These are phyloP conservation scores for Choiromyces venosus DNA, from an alignment of 495 filamentous ascomycete species.

Conservation along the genomic window DNA sequence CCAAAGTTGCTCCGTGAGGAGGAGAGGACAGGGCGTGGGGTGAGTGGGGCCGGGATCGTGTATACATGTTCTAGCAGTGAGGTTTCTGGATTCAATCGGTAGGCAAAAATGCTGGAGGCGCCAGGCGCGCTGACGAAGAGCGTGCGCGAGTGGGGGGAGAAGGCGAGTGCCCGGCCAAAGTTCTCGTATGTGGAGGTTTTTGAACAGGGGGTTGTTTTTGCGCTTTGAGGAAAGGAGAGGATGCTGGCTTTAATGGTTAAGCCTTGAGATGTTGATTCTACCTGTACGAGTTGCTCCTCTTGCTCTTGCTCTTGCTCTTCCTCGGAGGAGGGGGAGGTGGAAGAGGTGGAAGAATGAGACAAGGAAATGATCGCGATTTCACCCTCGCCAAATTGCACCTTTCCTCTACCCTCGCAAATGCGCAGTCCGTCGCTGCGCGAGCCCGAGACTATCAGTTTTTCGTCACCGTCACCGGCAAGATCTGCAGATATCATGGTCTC, in stretches of 20 bases:
- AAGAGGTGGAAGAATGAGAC: constrained; percentile 7
- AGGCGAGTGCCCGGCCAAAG: constrained; percentile 22
- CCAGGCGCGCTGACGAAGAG: constrained; percentile 36
- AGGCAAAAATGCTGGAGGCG: constrained; percentile 18
- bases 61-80: constrained; percentile 3
- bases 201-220: constrained; percentile 7
- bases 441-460: constrained; percentile 23
- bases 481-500: constrained; percentile 29
- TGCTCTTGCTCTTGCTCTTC: background rate
- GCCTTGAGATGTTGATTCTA: background rate
- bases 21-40: background rate
- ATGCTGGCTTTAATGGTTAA: constrained; percentile 9
- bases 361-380: constrained; percentile 18
- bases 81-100: background rate
- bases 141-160: background rate
- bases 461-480: constrained; percentile 17
- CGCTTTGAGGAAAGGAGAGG: constrained; percentile 8
- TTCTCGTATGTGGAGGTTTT: constrained; percentile 15
- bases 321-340: background rate
- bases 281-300: background rate
- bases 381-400: constrained; percentile 27
- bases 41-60: constrained; percentile 3
- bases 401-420: constrained; percentile 19
- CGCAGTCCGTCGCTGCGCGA: constrained; percentile 15
- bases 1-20: constrained; percentile 19